Conservation (phyloP, 495 filamentous ascomycete genomes). For the Aspergillus haitiensis region DNA sequence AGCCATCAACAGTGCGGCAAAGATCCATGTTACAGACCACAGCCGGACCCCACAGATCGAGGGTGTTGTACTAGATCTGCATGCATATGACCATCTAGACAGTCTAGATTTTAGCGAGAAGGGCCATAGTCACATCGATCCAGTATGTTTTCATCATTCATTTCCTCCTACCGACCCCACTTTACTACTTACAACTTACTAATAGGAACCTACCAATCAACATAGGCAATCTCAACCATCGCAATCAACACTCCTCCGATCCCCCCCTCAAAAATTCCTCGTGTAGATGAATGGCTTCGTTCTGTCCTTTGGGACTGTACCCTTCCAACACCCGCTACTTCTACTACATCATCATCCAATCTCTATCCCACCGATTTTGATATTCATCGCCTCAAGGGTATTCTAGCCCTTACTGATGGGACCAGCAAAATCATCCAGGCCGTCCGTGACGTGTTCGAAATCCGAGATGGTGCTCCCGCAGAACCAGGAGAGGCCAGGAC, state of each 20-base stretch:
- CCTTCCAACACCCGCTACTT: conserved; percentile 43
- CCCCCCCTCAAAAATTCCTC: conserved; percentile 48
- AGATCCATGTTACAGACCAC: conserved; percentile 75
- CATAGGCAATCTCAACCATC: conserved; percentile 83
- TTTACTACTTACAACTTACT: conserved; percentile 1
- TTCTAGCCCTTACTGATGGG: conserved; percentile 61
- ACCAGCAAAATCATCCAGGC: conserved; percentile 78
- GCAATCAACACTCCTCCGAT: conserved; percentile 64
- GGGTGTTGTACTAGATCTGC: conserved; percentile 81
- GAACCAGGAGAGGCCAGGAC: conserved; percentile 22
- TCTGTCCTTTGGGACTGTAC: conserved; percentile 78
- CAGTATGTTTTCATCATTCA: conserved; percentile 49
- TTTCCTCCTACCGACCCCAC: not conserved
- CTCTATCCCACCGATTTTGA: conserved; percentile 52
- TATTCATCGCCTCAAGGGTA: conserved; percentile 85
- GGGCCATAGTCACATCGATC: conserved; percentile 81
- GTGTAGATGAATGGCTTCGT: conserved; percentile 79
- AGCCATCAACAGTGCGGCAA: conserved; percentile 88
- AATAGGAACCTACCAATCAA: not conserved
- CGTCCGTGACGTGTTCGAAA: conserved; percentile 90
- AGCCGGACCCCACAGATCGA: conserved; percentile 79
- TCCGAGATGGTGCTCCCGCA: conserved; percentile 61
- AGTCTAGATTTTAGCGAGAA: conserved; percentile 63
- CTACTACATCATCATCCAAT: conserved; percentile 8
- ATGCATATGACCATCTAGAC: conserved; percentile 84